These are phyloP conservation scores for Grifola frondosa DNA, from an alignment of 1,284 basidiomycete genomes.

Conservation along the genomic window DNA sequence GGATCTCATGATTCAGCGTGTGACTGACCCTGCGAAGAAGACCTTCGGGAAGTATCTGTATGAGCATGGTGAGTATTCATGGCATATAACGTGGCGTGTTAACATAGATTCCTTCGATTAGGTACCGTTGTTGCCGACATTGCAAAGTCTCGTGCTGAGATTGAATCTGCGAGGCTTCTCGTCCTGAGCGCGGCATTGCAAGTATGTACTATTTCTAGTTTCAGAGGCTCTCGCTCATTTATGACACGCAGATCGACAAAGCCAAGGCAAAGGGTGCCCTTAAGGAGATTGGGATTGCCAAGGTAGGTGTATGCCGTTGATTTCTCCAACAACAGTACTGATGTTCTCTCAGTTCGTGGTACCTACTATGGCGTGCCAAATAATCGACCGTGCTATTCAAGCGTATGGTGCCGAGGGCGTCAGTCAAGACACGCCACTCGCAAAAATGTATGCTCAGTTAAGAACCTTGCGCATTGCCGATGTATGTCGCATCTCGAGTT, in stretches of 20 bases:
- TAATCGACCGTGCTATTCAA: conserved; percentile 95
- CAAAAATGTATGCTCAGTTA: conserved; percentile 75
- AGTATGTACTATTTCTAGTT: conserved; percentile 34
- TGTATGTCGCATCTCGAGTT: conserved; percentile 46
- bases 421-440: conserved; percentile 86
- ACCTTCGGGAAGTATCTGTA: conserved; percentile 93
- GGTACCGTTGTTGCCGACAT: conserved; percentile 89
- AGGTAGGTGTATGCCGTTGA: conserved; percentile 62
- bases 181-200: conserved; percentile 93
- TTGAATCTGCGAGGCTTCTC: conserved; percentile 84
- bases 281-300: conserved; percentile 97
- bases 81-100: neutral
- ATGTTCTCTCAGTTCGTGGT: conserved; percentile 73
- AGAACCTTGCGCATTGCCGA: conserved; percentile 91
- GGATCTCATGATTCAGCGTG: conserved; percentile 88
- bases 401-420: conserved; percentile 93
- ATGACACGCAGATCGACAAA: conserved; percentile 72
- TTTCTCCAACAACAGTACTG: conserved; percentile 10
- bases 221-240: too few relatives aligned
- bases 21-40: conserved; percentile 86
- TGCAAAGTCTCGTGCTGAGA: conserved; percentile 89
- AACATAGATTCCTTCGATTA: conserved; percentile 27
- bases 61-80: conserved; percentile 72
- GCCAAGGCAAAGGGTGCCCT: conserved; percentile 90
- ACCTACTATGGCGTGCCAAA: conserved; percentile 81